These are phyloP conservation scores for Hanseniaspora osmophila DNA, from an alignment of 805 yeast species.

Conservation along the genomic window DNA sequence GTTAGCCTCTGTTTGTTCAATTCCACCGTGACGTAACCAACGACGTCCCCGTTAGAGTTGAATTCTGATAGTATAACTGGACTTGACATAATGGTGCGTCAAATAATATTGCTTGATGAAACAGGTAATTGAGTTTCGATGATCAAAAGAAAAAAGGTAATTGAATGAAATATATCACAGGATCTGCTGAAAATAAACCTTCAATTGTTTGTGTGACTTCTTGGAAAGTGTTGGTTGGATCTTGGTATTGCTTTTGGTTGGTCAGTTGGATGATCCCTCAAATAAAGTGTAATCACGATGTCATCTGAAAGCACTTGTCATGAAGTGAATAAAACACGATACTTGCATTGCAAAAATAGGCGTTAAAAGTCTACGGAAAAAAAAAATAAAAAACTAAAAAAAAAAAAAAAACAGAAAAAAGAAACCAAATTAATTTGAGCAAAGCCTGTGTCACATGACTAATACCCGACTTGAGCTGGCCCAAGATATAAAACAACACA, in stretches of 20 bases:
- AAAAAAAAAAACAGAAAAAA: slow-evolving; percentile 1
- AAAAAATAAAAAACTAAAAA: slow-evolving; percentile 3
- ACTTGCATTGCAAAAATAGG: not conserved
- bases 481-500: no score
- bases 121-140: no score
- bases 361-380: no score
- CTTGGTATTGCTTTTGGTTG: not conserved
- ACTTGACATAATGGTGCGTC: not conserved
- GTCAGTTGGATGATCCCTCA: not conserved
- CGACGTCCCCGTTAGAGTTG: slow-evolving; percentile 47
- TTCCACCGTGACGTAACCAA: slow-evolving; percentile 53
- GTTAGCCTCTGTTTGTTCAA: slow-evolving; percentile 58
- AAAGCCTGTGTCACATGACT: not conserved
- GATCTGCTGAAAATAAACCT: no score
- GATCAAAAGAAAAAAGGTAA: no score
- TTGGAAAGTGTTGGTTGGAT: not conserved
- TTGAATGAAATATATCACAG: no score
- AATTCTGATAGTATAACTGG: slow-evolving; percentile 32
- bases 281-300: no score
- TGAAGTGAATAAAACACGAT: not conserved
- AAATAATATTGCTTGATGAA: not conserved
- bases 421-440: not conserved
- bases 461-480: no score
- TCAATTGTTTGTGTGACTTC: no score
- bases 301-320: not conserved